Evolutionary conservation across 2,329 filamentous ascomycete species (phyloP).

Genomic region (Raffaelea arxii): DNA sequence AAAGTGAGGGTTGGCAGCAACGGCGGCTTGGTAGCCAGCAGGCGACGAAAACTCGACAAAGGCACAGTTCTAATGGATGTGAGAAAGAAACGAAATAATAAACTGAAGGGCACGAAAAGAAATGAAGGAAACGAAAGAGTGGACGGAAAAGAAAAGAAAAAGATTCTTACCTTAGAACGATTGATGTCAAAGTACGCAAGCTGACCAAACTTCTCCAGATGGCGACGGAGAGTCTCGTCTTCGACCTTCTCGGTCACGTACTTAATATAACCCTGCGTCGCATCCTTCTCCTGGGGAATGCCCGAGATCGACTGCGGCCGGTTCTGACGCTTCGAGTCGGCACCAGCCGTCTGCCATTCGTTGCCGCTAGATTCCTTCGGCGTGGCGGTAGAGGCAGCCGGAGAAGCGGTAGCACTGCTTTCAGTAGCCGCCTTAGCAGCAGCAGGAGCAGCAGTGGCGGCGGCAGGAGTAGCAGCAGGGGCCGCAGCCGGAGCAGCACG

Average conservation of each 20-base stretch:
- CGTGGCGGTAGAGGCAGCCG: slow-evolving; percentile 14
- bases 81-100: neutral
- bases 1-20: slow-evolving; percentile 74
- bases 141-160: slow-evolving; percentile 4
- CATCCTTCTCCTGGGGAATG: slow-evolving; percentile 58
- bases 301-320: slow-evolving; percentile 58
- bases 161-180: slow-evolving; percentile 61
- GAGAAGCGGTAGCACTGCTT: slow-evolving; percentile 16
- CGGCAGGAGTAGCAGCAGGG: slow-evolving; percentile 40
- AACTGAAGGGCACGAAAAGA: neutral
- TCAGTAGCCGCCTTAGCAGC: slow-evolving; percentile 22
- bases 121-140: slow-evolving; percentile 2
- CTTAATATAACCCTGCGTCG: slow-evolving; percentile 83
- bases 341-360: slow-evolving; percentile 84
- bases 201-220: slow-evolving; percentile 63
- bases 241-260: slow-evolving; percentile 87
- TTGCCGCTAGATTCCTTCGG: slow-evolving; percentile 46
- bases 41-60: slow-evolving; percentile 86
- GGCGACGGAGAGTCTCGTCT: slow-evolving; percentile 58
- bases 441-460: slow-evolving; percentile 43
- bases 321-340: slow-evolving; percentile 76
- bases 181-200: slow-evolving; percentile 69
- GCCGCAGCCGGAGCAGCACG: slow-evolving; percentile 40
- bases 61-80: slow-evolving; percentile 68
- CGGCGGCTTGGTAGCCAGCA: slow-evolving; percentile 74